phyloP scores from a whole-genome alignment of 768 basidiomycete genomes.

The Podaxis sp. region DNA sequence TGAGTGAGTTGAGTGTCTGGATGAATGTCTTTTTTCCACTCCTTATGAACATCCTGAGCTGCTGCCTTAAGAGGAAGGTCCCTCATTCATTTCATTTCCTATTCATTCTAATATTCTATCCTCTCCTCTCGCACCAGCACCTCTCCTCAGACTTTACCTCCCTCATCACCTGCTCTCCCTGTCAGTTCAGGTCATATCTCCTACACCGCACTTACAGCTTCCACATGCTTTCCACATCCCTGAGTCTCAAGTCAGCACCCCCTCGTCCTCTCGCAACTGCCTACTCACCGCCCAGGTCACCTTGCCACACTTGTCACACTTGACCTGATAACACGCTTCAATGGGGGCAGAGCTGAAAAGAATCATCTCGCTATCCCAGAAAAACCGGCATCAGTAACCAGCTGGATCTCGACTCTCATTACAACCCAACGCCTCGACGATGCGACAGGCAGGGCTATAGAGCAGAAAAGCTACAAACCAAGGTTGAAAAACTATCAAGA shows the following conservation, averaged over 20 bases:
- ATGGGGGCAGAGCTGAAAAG: constrained; percentile 28
- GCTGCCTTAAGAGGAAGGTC: constrained; percentile 24
- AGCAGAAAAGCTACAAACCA: neutral
- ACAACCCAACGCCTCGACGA: neutral
- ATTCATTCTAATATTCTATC: constrained; percentile 18
- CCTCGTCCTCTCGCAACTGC: constrained; percentile 4
- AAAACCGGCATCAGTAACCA: constrained; percentile 2
- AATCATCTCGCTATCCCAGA: neutral
- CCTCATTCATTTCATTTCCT: constrained; percentile 18
- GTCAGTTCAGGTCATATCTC: constrained; percentile 3
- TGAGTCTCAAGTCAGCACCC: constrained; percentile 23
- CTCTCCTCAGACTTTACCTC: constrained; percentile 42
- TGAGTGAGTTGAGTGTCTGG: constrained; percentile 10
- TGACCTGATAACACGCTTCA: constrained; percentile 51
- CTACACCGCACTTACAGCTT: constrained; percentile 39
- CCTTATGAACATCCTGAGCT: constrained; percentile 31
- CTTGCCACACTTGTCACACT: constrained; percentile 62
- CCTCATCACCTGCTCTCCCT: constrained; percentile 38
- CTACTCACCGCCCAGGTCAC: constrained; percentile 63
- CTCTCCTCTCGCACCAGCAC: constrained; percentile 30
- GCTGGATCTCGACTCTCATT: neutral
- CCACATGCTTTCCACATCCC: constrained; percentile 71
- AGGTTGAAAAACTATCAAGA: neutral
- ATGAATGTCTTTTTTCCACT: constrained; percentile 10
- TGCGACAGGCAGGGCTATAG: neutral